Conservation (phyloP, 2,329 filamentous ascomycete genomes). For the Fusarium tupiense region DNA sequence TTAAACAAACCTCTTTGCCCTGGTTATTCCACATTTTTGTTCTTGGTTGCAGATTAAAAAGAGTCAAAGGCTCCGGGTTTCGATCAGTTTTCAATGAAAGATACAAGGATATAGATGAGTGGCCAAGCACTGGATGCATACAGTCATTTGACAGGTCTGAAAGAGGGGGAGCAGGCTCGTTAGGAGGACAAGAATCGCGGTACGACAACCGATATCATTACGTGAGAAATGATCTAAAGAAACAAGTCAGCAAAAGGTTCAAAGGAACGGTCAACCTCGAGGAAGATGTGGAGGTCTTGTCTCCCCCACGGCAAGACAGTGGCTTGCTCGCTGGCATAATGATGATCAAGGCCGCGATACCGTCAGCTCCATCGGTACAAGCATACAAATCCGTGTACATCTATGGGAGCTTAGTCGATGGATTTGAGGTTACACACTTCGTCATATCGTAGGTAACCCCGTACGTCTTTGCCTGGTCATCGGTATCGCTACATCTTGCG, state of each 20-base stretch:
- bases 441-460: constrained; percentile 15
- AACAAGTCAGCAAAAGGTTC: constrained; percentile 2
- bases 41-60: not conserved
- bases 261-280: not conserved
- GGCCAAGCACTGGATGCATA: not conserved
- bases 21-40: constrained; percentile 39
- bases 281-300: constrained; percentile 3
- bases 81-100: not conserved
- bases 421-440: constrained; percentile 24
- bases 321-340: constrained; percentile 31
- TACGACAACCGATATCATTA: constrained; percentile 24
- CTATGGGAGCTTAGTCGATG: constrained; percentile 30
- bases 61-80: not conserved
- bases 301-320: constrained; percentile 18
- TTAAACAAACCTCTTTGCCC: constrained; percentile 40
- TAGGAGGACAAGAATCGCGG: constrained; percentile 22
- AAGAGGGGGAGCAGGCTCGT: constrained; percentile 12
- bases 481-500: constrained; percentile 11
- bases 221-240: constrained; percentile 32
- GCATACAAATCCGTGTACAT: constrained; percentile 4
- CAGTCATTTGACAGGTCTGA: not conserved
- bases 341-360: constrained; percentile 9
- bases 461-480: constrained; percentile 11
- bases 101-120: constrained; percentile 7
- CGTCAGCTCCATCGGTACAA: constrained; percentile 24